Evolutionary conservation across 2,329 filamentous ascomycete species (phyloP).

Genomic region (Thermochaetoides dissita): DNA sequence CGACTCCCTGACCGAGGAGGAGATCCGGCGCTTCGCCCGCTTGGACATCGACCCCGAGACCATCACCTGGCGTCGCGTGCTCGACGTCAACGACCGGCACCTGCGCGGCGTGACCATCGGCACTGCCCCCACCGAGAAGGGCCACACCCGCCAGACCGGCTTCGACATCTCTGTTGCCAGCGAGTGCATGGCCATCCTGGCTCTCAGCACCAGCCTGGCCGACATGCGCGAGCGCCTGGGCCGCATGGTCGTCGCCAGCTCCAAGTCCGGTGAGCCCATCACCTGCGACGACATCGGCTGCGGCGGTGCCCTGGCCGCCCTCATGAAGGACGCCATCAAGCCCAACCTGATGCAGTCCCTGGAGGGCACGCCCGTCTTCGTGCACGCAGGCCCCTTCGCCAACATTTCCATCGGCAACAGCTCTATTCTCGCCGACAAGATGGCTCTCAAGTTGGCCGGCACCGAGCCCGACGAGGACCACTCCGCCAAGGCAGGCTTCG

Average conservation of each 20-base stretch:
- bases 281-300: slow-evolving; percentile 93
- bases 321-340: slow-evolving; percentile 98
- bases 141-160: slow-evolving; percentile 72
- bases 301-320: slow-evolving; percentile 77
- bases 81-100: slow-evolving; percentile 95
- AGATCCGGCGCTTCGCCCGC: slow-evolving; percentile 76
- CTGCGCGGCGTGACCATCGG: slow-evolving; percentile 81
- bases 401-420: slow-evolving; percentile 98
- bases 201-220: slow-evolving; percentile 70
- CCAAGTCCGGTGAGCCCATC: slow-evolving; percentile 71
- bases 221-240: slow-evolving; percentile 92
- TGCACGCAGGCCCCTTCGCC: slow-evolving; percentile 93
- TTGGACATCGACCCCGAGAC: slow-evolving; percentile 93
- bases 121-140: slow-evolving; percentile 79
- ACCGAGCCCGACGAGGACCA: slow-evolving; percentile 86
- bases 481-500: slow-evolving; percentile 71
- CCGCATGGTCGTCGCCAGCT: slow-evolving; percentile 88
- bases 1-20: slow-evolving; percentile 76
- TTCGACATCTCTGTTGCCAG: slow-evolving; percentile 97
- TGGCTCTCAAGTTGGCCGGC: slow-evolving; percentile 89
- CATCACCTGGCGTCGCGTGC: slow-evolving; percentile 90
- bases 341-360: slow-evolving; percentile 97
- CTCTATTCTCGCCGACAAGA: slow-evolving; percentile 85
- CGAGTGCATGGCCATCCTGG: slow-evolving; percentile 96
- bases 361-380: slow-evolving; percentile 92